Conservation (phyloP, 345 rosid genomes). For the Pelargonium nanum region DNA sequence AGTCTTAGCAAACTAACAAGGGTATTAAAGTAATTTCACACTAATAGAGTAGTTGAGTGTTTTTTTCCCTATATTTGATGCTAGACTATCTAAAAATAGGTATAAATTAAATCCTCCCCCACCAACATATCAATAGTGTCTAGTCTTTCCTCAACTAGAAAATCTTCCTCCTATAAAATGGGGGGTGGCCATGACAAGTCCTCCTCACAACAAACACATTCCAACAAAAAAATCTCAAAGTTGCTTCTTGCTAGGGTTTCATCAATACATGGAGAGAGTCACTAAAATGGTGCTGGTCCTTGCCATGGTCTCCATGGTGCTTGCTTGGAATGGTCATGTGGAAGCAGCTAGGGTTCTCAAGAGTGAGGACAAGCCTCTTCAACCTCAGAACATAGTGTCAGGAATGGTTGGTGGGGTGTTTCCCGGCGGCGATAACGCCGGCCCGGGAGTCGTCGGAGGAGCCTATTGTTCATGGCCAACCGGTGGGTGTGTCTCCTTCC, state of each 20-base stretch:
- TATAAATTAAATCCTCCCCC: background rate
- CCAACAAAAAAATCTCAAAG: background rate
- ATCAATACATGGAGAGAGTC: background rate
- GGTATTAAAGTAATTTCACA: too few relatives aligned
- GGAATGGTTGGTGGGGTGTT: background rate
- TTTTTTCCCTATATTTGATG: too few relatives aligned
- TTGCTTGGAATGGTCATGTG: background rate
- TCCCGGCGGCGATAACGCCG: constrained; percentile 9
- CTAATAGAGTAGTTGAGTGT: too few relatives aligned
- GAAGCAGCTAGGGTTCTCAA: constrained; percentile 3
- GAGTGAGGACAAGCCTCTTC: constrained; percentile 2
- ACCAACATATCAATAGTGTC: background rate
- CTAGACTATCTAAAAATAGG: background rate
- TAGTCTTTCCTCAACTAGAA: background rate
- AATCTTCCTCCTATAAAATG: background rate
- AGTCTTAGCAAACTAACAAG: too few relatives aligned
- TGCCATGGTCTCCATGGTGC: background rate
- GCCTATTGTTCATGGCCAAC: background rate
- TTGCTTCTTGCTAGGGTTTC: background rate
- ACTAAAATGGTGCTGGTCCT: background rate
- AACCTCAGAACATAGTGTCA: constrained; percentile 5
- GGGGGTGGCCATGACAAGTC: too few relatives aligned
- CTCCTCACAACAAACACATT: background rate
- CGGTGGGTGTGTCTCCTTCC: background rate
- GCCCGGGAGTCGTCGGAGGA: background rate